Base-by-base conservation (phyloP, 208 protist species). In the Tritrichomonas musculus region DNA sequence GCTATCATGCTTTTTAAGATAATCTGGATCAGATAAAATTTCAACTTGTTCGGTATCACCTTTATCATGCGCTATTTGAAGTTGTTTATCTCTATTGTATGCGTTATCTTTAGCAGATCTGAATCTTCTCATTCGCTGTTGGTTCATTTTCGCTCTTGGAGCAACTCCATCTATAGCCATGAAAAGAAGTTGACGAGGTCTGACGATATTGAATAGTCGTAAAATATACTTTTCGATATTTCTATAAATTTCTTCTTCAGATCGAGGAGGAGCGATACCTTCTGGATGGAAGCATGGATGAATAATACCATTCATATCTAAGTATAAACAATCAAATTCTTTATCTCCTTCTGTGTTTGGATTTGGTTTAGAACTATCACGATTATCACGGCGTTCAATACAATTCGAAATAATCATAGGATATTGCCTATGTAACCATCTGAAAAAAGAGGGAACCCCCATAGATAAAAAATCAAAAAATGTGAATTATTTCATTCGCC, bases 91-190 rank as follows among this genome's bases (percentile, higher is more conserved):
- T 53, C 41, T 27, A 39, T 88, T 47, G 47, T 88, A 49, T 39
- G 77, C 77, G 20, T 44, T 47, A 33, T 94, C 82, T 93, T 94
- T 77, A 22, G 96, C 97, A 17, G 96, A 77, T 17, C 93, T 92
- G 93, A 97, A 99, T 20, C 98, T 97, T 64, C 98, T 97, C 93
- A 97, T 96, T 33, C 98, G 96, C 96, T 99, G 98, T 96, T 99
- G 98, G 95, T 99, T 99, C 98, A 99, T 99, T 96, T 99, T 99
- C 13, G 98, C 99, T n/a, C 98, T 96, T 88, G 98, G 98, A n/a
- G 98, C 98, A 27, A 98, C 97, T 49, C 95, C 95, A 95, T 99
- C 98, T 64, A 98, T 97, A 2, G 97, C 97, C 94, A 99, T 97
- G 84, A 98, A 99, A 3, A 99, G 95, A 9, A 99, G 96, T 92